Percentiles rank a stretch among this genome's conserved stretches.
These are phyloP conservation scores for Dendrobium huoshanense DNA, from an alignment of 106 monocot species.

Conservation along the genomic window DNA sequence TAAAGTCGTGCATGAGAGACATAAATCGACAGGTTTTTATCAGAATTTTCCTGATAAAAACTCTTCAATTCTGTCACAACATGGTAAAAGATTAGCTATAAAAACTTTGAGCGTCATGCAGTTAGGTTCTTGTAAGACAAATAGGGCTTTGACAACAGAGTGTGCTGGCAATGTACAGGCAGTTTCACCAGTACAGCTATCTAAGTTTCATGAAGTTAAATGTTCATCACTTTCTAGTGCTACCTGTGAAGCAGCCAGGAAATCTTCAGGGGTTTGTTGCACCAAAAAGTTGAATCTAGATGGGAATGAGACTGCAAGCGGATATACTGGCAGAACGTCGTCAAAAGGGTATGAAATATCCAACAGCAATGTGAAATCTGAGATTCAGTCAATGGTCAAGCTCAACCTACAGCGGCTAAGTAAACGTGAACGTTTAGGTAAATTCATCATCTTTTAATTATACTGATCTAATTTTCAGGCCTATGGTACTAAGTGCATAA, in stretches of 20 bases:
- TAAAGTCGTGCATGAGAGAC: neutral
- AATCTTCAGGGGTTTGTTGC: neutral
- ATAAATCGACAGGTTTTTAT: neutral
- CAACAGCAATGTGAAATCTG: conserved; percentile 29
- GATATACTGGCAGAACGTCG: conserved; percentile 4
- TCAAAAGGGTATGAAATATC: neutral
- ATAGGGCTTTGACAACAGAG: neutral
- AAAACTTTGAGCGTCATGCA: neutral
- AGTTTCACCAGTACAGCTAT: neutral
- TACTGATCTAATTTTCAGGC: neutral
- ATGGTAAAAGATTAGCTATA: neutral
- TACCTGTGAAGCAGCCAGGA: neutral
- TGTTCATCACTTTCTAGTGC: conserved; percentile 5
- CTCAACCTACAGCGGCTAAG: conserved; percentile 42
- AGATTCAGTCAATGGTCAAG: conserved; percentile 57
- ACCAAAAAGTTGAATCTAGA: neutral
- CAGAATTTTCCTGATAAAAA: neutral
- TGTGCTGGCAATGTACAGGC: neutral
- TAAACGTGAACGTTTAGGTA: conserved; percentile 39
- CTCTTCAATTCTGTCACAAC: neutral
- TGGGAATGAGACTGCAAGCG: neutral
- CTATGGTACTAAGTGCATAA: neutral
- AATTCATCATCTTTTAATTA: conserved; percentile 1
- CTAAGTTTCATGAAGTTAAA: neutral
- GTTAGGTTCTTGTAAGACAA: neutral